Base-by-base conservation (phyloP, 2,329 filamentous ascomycete genomes). In the Aquanectria penicillioides region DNA sequence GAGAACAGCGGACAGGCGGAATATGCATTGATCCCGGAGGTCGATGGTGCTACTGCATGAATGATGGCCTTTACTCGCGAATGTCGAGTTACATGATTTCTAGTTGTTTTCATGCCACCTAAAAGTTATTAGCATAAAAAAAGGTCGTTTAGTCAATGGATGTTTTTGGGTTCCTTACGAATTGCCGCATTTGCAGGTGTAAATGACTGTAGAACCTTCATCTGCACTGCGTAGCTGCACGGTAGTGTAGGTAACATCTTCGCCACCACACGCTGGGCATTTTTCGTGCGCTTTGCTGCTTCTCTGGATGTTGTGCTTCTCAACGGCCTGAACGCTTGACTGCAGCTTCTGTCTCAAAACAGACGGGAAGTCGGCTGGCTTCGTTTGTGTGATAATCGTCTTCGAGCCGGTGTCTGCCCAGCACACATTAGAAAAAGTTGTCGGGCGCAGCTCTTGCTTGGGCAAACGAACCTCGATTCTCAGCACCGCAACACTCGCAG, bases 141-240 rank as follows among this genome's bases (percentile, higher is more conserved):
- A 40, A 44, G 38, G 33, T 17, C 34, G 55, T 49, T 36, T 57
- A 59, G 57, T 58, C 44, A 68, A 59, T 53, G 46, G 15, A 52
- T 29, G 31, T 46, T 40, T 15, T 31, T 15, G 50, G 55, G 34
- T 36, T 61, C 44, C 69, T 64, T 85, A 94, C 90, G 91, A 94
- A 77, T 92, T 82, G 58, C 92, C 92, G 74, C 94, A 97, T 57
- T 93, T 88, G 78, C 94, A 97, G 59, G 84, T 89, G 78, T 93
- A 97, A 72, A 97, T 96, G 52, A 97, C 87, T 1, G 94, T 97
- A 65, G 90, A 92, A 61, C 95, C 95, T 86, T 98, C 94, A 75
- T 99, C 95, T 52, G 94, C 95, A 81, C 93, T 89, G 68, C 94
- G 89, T 70, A 97, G 80, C 75, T 99, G 95, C 60, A 93, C 87